A percentile compares a stretch with the other conserved stretches of the same genome.
Conservation (phyloP, 1,284 basidiomycete species). For the Pterulicium gracile region DNA sequence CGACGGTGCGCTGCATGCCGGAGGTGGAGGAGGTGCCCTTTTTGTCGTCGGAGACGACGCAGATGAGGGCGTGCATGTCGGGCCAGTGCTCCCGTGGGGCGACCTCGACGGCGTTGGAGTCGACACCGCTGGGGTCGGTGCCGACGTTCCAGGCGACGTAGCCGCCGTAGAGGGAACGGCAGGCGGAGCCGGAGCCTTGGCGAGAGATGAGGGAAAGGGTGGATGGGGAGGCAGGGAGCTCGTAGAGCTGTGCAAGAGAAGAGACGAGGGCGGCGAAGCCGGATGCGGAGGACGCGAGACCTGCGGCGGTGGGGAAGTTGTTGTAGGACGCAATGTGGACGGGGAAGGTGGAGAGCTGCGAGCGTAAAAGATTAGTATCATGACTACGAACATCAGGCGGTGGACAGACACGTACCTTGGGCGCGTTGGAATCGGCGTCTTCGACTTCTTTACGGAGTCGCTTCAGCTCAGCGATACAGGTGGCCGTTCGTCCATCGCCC, state of each 20-base stretch:
- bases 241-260: slow-evolving; percentile 83
- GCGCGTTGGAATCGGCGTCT: slow-evolving; percentile 46
- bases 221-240: slow-evolving; percentile 55
- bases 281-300: slow-evolving; percentile 93
- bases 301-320: slow-evolving; percentile 99
- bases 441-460: slow-evolving; percentile 68
- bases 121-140: slow-evolving; percentile 55
- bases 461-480: slow-evolving; percentile 87
- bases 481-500: slow-evolving; percentile 65
- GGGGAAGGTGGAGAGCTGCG: slow-evolving; percentile 59
- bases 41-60: slow-evolving; percentile 93
- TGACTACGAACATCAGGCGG: slow-evolving; percentile 3
- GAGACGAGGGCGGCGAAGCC: slow-evolving; percentile 93
- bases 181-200: slow-evolving; percentile 96
- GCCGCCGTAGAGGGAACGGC: slow-evolving; percentile 93
- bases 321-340: slow-evolving; percentile 92
- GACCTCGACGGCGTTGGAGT: slow-evolving; percentile 85
- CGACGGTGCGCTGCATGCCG: slow-evolving; percentile 96
- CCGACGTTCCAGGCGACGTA: slow-evolving; percentile 97
- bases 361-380: slow-evolving; percentile 7
- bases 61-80: slow-evolving; percentile 93
- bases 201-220: slow-evolving; percentile 89
- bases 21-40: slow-evolving; percentile 93
- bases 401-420: slow-evolving; percentile 42
- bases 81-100: slow-evolving; percentile 89